Evolutionary conservation across 805 yeast genomes (phyloP).

Genomic region (Metschnikowia bowlesiae): DNA sequence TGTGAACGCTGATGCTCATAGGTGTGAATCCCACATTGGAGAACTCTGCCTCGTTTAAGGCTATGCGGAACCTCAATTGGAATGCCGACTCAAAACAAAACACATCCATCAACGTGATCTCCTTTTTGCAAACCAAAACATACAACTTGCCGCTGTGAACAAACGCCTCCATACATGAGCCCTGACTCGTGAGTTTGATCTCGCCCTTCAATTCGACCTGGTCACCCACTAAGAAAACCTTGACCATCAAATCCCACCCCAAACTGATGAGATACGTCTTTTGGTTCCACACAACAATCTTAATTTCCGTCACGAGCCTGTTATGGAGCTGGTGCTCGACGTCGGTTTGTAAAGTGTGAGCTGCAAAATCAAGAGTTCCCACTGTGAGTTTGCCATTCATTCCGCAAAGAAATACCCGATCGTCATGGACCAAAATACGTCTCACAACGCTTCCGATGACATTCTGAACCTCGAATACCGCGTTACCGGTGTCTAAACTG

Average conservation of each 20-base stretch:
- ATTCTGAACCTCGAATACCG: slow-evolving; percentile 14
- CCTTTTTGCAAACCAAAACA: slow-evolving; percentile 54
- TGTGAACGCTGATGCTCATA: slow-evolving; percentile 32
- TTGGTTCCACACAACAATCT: slow-evolving; percentile 14
- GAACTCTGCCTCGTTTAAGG: slow-evolving; percentile 72
- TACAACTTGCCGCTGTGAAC: slow-evolving; percentile 27
- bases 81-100: slow-evolving; percentile 19
- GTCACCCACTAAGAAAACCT: slow-evolving; percentile 28
- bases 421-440: slow-evolving; percentile 25
- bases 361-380: slow-evolving; percentile 7
- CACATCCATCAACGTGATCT: slow-evolving; percentile 55
- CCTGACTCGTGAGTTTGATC: slow-evolving; percentile 43
- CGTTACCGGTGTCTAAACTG: slow-evolving; percentile 12
- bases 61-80: slow-evolving; percentile 38
- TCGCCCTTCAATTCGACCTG: slow-evolving; percentile 1
- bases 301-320: slow-evolving; percentile 37
- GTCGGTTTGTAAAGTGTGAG: background rate
- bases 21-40: slow-evolving; percentile 62
- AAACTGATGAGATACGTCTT: slow-evolving; percentile 44
- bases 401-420: slow-evolving; percentile 39
- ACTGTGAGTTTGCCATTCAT: slow-evolving; percentile 47
- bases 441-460: slow-evolving; percentile 30
- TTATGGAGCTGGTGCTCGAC: slow-evolving; percentile 29
- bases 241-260: slow-evolving; percentile 55
- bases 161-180: slow-evolving; percentile 47